phyloP scores from a whole-genome alignment of 2,329 filamentous ascomycete genomes.

The Ceratocystis ficicola region DNA sequence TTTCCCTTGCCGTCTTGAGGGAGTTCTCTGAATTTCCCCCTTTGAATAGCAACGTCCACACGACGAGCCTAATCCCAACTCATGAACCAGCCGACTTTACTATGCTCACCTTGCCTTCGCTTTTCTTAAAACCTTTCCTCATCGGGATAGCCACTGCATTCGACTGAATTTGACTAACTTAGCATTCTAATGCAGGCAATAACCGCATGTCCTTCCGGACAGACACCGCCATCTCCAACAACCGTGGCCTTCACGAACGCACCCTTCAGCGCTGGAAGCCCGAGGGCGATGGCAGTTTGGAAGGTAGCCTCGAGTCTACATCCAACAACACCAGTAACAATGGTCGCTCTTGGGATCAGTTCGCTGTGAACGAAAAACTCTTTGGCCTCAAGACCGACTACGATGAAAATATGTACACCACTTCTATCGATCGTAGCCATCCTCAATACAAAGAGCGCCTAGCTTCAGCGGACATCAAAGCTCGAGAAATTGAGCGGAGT shows the following conservation, averaged over 20 bases:
- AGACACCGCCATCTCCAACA: conserved; percentile 75
- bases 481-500: conserved; percentile 76
- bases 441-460: conserved; percentile 68
- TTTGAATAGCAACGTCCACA: background rate
- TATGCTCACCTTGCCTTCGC: background rate
- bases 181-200: conserved; percentile 37
- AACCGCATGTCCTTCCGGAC: conserved; percentile 63
- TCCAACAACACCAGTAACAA: conserved; percentile 23
- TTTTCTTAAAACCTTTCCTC: too few species aligned
- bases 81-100: background rate
- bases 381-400: conserved; percentile 87
- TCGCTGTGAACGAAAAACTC: conserved; percentile 73
- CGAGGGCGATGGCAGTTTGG: conserved; percentile 44
- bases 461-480: conserved; percentile 69
- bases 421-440: conserved; percentile 70
- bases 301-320: conserved; percentile 58
- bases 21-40: background rate
- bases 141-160: conserved; percentile 8
- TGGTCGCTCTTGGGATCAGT: conserved; percentile 68
- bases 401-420: conserved; percentile 91
- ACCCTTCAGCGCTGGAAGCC: conserved; percentile 73
- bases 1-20: background rate
- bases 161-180: conserved; percentile 9
- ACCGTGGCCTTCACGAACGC: conserved; percentile 56
- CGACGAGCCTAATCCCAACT: too few species aligned